These are phyloP conservation scores for Scytalidium lignicola DNA, from an alignment of 2,329 filamentous ascomycete species.

Conservation along the genomic window DNA sequence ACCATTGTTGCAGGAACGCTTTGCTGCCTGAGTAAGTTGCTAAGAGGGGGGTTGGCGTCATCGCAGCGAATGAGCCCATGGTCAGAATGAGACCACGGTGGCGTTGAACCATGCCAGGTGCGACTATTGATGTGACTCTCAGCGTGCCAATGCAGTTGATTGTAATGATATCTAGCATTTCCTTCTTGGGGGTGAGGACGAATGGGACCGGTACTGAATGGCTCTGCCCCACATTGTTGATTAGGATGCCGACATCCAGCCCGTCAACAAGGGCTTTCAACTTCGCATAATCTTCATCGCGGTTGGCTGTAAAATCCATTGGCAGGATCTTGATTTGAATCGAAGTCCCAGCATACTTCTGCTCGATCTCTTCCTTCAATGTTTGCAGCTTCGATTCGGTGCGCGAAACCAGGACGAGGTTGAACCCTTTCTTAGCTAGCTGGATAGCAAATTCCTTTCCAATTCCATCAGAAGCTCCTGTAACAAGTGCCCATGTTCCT, in stretches of 20 bases:
- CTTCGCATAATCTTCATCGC: conserved; percentile 72
- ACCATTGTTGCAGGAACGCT: conserved; percentile 97
- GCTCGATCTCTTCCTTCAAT: conserved; percentile 69
- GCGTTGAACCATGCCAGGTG: conserved; percentile 77
- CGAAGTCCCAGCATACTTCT: conserved; percentile 55
- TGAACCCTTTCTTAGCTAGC: conserved; percentile 87
- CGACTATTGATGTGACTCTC: conserved; percentile 78
- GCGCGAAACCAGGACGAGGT: conserved; percentile 89
- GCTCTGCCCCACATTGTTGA: conserved; percentile 96
- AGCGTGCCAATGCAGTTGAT: conserved; percentile 94
- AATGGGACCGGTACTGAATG: conserved; percentile 92
- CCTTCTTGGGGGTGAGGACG: conserved; percentile 68
- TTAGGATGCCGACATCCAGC: conserved; percentile 77
- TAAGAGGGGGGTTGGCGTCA: conserved; percentile 84
- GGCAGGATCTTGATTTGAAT: conserved; percentile 73
- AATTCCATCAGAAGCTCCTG: conserved; percentile 91
- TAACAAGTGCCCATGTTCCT: conserved; percentile 91
- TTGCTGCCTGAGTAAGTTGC: conserved; percentile 98
- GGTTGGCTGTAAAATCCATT: conserved; percentile 86
- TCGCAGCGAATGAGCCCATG: conserved; percentile 94
- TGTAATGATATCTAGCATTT: conserved; percentile 85
- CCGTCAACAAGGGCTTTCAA: conserved; percentile 64
- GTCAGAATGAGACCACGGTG: conserved; percentile 87
- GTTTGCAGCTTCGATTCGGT: conserved; percentile 86
- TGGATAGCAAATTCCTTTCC: conserved; percentile 94